Percentiles rank a stretch among this genome's conserved stretches.
Evolutionary conservation across 257 asterid species (phyloP).

Genomic region (Solanum medicagineum): DNA sequence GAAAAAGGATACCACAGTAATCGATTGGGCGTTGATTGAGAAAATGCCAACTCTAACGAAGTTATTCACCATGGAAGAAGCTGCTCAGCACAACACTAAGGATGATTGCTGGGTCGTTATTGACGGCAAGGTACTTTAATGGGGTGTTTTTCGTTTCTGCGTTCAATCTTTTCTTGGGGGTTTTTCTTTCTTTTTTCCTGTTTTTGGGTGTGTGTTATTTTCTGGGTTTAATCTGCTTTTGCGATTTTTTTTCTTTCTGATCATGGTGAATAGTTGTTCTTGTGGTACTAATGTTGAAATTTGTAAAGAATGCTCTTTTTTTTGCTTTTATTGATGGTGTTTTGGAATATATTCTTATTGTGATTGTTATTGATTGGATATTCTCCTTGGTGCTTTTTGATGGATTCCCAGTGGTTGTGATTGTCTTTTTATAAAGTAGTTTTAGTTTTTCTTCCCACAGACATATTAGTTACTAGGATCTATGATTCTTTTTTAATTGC

Average conservation of each 20-base stretch:
- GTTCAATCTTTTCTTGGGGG: not conserved
- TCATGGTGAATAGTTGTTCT: not conserved
- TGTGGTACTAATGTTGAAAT: not conserved
- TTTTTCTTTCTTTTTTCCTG: not conserved
- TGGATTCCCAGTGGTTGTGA: not conserved
- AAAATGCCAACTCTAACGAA: slow-evolving; percentile 77
- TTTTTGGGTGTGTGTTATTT: not conserved
- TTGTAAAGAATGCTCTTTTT: not conserved
- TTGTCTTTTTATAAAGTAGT: not conserved
- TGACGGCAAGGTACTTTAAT: slow-evolving; percentile 55
- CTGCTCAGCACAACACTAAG: slow-evolving; percentile 56
- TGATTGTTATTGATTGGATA: not conserved
- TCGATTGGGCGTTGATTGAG: not conserved
- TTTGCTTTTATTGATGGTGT: not conserved
- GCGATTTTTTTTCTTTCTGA: not conserved
- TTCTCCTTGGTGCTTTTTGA: not conserved
- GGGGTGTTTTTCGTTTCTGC: not conserved
- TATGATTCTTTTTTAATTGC: not conserved
- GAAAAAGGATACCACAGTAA: not conserved
- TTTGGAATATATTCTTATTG: not conserved
- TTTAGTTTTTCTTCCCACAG: not conserved
- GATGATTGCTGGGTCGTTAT: slow-evolving; percentile 90
- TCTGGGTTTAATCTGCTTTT: not conserved
- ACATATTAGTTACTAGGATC: not conserved
- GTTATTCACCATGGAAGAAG: slow-evolving; percentile 65